phyloP scores from a whole-genome alignment of 164 flowering plant species.

The Magnolia sinica region DNA sequence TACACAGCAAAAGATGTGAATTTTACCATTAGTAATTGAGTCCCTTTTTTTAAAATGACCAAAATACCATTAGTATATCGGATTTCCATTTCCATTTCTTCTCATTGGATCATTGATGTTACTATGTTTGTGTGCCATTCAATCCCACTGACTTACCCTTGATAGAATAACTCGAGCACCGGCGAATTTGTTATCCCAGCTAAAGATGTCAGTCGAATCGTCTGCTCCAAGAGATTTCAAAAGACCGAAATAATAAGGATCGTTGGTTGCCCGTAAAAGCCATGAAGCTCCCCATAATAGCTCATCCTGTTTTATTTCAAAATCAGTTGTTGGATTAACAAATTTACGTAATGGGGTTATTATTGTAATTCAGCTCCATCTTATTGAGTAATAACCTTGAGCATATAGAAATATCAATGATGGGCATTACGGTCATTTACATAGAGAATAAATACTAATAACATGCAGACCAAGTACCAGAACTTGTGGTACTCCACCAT shows the following conservation, averaged over 20 bases:
- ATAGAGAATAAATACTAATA: too few species aligned
- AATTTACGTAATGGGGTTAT: too few species aligned
- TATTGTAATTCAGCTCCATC: too few species aligned
- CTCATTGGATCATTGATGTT: too few species aligned
- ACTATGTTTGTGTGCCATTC: background rate
- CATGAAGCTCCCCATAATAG: constrained; percentile 91
- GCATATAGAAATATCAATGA: too few species aligned
- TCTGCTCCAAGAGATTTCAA: constrained; percentile 51
- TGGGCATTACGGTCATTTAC: too few species aligned
- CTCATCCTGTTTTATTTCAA: constrained; percentile 57
- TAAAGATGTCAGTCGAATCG: constrained; percentile 60
- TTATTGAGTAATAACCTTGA: too few species aligned
- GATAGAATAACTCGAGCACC: constrained; percentile 79
- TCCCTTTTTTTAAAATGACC: background rate
- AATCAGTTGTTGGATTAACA: background rate
- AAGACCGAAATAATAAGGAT: constrained; percentile 42
- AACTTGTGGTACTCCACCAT: too few species aligned
- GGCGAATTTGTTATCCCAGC: constrained; percentile 94
- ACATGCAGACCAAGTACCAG: too few species aligned
- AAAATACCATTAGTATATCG: background rate
- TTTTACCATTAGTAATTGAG: background rate
- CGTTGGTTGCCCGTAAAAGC: constrained; percentile 71
- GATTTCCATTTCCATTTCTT: background rate
- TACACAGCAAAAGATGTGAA: constrained; percentile 17
- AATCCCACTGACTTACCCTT: constrained; percentile 45